Conservation (phyloP, 495 filamentous ascomycete genomes). For the Cryomyces minteri region DNA sequence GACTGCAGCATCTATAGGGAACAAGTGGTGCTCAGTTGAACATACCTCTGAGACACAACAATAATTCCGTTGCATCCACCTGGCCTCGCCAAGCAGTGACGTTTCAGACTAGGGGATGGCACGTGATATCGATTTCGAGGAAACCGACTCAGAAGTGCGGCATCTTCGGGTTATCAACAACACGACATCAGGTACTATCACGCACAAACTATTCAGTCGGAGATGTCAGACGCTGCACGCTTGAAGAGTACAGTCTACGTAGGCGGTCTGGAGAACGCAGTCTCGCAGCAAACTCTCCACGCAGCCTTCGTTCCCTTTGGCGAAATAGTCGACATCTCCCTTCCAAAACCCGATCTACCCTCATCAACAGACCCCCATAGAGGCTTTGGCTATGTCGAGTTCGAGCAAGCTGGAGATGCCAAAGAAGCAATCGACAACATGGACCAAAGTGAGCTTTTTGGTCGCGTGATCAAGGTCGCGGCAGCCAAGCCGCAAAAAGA, state of each 20-base stretch:
- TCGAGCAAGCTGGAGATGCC: slow-evolving; percentile 68
- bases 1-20: too few species aligned
- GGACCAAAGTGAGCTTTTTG: slow-evolving; percentile 94
- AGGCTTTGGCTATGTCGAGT: slow-evolving; percentile 95
- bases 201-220: slow-evolving; percentile 6
- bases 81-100: too few species aligned
- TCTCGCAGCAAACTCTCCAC: slow-evolving; percentile 54
- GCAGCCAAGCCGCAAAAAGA: slow-evolving; percentile 87
- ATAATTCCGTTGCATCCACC: too few species aligned
- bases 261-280: slow-evolving; percentile 66
- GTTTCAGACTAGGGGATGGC: background rate
- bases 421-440: slow-evolving; percentile 97
- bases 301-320: slow-evolving; percentile 94
- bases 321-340: slow-evolving; percentile 72
- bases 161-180: background rate
- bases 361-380: slow-evolving; percentile 53
- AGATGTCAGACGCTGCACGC: slow-evolving; percentile 64
- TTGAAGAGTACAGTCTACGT: slow-evolving; percentile 84
- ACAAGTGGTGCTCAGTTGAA: too few species aligned
- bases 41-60: too few species aligned
- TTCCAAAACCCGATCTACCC: slow-evolving; percentile 69
- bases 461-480: slow-evolving; percentile 77
- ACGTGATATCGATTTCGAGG: slow-evolving; percentile 1
- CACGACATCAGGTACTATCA: background rate
- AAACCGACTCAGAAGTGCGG: background rate